Base-by-base conservation (phyloP, 169 alveolate species). In the Plasmodium adleri region DNA sequence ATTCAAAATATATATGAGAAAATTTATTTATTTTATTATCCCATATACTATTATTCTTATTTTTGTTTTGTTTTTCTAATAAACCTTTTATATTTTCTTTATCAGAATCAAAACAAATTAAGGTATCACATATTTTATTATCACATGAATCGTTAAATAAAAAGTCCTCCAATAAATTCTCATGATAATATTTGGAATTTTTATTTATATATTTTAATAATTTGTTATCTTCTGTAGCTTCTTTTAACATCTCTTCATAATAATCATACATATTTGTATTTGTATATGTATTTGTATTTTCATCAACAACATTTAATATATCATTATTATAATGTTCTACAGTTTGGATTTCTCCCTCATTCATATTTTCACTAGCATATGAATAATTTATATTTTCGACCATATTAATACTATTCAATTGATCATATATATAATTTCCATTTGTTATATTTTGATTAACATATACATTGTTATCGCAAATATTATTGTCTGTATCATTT, bases 1-100 rank as follows among this genome's bases (percentile, higher is more conserved):
- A 28, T 24, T 78, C 67, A 20, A 78, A 78, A 43, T 78, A 56
- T 47, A 78, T 78, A 39, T 39, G 47, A 39, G 47, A 39, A 39
- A 39, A 5, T 39, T 39, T 59, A 24, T 39, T 45, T 26, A n/a
- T 64, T 50, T 64, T 28, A 5, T 26, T 60, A 72, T 56, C 10
- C 39, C 5, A n/a, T 71, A 17, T 47, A 39, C 10, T 68, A 20
- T 12, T 47, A 22, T 43, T 49, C 47, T 24, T 10, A 7, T 71
- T 26, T 13, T 45, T 50, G 5, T 15, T 7, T n/a, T 50, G 5
- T 50, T 43, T 50, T 26, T 49, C 26, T 45, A 1, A 50, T 50
- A 7, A 8, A 10, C 47, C n/a, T 7, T 24, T 17, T 47, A 5
- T n/a, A 45, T 50, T 9, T 50, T 62, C 28, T 43, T 13, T 8